Base-by-base conservation (phyloP, 1,284 basidiomycete species). In the Ganoderma lingzhi region DNA sequence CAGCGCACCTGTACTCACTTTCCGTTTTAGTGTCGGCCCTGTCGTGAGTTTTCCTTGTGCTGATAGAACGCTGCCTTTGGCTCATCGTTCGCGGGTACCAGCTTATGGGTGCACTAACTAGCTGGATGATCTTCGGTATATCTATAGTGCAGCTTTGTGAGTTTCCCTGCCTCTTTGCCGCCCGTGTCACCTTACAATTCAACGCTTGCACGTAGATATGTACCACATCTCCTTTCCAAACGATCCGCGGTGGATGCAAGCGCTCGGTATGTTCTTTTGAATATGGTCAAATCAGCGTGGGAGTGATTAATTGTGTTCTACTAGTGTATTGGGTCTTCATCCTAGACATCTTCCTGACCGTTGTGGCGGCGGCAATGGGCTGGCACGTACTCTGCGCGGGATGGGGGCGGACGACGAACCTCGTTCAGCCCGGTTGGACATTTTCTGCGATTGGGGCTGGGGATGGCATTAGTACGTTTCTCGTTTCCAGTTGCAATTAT, bases 251-350 rank as follows among this genome's bases (percentile, higher is more conserved):
- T 30, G 37, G 44, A 55, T 68, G n/a, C 58, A 66, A 44, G 42
- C 19, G 0, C 64, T 71, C 23, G 70, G 70, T 71, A 44, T 35
- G 66, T 55, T 17, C 42, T 10, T 44, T 41, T 30, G 23, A 28
- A 12, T 6, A 42, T 19, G 3, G 28, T 32, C 39, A 30, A 32
- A 8, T 1, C 15, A 12, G 28, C n/a, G 9, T 3, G 14, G 6
- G 12, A 6, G 5, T 5, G 23, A 42, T 15, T 45, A 42, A 62
- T 2, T 23, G 10, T 56, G 19, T 37, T 6, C n/a, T n/a, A n/a
- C 12, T 30, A 71, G 70, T 68, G 19, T 74, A 70, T 55, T 63
- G 68, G 32, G 42, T 74, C n/a, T 71, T 68, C 58, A 48, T 72
- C 15, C 35, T 70, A 32, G 73, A 74, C 39, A 62, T 64, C 30